A percentile compares a stretch with the other conserved stretches of the same genome.
Conservation (phyloP, 352 stramenopile species). For the Elongisporangium senticosum region DNA sequence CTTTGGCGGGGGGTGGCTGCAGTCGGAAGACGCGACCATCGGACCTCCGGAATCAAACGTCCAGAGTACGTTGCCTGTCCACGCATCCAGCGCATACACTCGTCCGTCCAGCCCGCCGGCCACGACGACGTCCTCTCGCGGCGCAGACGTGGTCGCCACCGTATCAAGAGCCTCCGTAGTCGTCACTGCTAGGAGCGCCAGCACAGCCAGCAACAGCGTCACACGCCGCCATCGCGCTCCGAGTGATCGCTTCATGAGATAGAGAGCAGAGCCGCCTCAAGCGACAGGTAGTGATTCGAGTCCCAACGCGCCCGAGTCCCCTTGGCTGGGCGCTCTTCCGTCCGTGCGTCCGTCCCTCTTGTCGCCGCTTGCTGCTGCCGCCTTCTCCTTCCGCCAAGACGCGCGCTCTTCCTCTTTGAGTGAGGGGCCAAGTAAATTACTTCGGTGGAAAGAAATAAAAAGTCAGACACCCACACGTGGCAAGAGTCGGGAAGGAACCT, state of each 20-base stretch:
- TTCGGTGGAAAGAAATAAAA: background rate
- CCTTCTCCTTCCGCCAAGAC: background rate
- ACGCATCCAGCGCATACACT: slow-evolving; percentile 74
- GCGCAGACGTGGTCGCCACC: slow-evolving; percentile 13
- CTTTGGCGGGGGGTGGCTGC: slow-evolving; percentile 8
- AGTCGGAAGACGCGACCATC: slow-evolving; percentile 70
- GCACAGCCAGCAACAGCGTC: background rate
- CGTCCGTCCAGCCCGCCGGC: slow-evolving; percentile 68
- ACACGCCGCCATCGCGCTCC: background rate
- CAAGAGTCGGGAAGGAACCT: background rate
- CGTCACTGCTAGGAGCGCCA: background rate
- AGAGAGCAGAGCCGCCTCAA: background rate
- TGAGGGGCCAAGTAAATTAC: background rate
- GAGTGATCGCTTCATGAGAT: background rate
- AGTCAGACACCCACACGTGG: background rate
- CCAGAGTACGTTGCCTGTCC: slow-evolving; percentile 74
- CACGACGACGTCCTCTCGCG: slow-evolving; percentile 45
- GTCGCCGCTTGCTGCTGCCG: background rate
- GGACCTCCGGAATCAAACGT: slow-evolving; percentile 78
- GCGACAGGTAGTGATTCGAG: background rate
- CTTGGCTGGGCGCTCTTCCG: background rate
- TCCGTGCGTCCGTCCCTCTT: background rate
- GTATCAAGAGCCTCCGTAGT: slow-evolving; percentile 1
- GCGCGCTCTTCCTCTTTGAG: background rate
- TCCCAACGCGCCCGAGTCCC: background rate